Evolutionary conservation across 495 filamentous ascomycete species (phyloP), one percentile per base, ranked within the genome.

Genomic region (Xylaria intraflava): DNA sequence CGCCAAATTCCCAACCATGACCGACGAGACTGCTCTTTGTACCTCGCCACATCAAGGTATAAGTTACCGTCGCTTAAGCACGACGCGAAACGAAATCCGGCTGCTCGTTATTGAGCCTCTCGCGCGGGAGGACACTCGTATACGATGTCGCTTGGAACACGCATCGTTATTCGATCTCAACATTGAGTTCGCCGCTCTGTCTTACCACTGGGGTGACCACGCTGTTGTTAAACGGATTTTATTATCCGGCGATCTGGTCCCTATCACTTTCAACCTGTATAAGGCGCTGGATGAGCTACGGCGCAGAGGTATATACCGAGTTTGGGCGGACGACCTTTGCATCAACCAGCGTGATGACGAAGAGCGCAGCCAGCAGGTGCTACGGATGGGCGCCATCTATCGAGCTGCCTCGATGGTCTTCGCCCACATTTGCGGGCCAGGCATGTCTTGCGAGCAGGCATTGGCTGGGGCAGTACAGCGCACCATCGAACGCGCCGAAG

Each of bases 241-340:
- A 19, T 26, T 55, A 6, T 22, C 17, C 19, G 52, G 20, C 27
- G 29, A 43, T 4, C 38, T 36, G 6, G 29, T 43, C 3, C 36
- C 46, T 3, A 49, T 49, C 20, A 39, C 36, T 10, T 42, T 42
- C 24, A 55, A 42, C n/a, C 33, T 55, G 8, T 43, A 55, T 16
- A 42, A 40, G 20, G 52, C 52, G 3, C 10, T 55, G 16, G 35
- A 41, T 17, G 44, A 55, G 26, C 27, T 55, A 12, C 43, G 45
- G 6, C 27, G 38, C 10, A 27, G 52, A 17, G 52, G 52, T 0
- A 19, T 40, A 17, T 47, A 43, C 26, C n/a, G 52, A 6, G 45
- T 61, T 17, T 57, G 58, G 58, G 55, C 45, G 10, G 58, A 57
- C 27, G 54, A 45, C 40, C 46, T 61, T 31, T 61, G 58, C 50